Base-by-base conservation (phyloP, 2,329 filamentous ascomycete species). In the Arthrobotrys sinensis region DNA sequence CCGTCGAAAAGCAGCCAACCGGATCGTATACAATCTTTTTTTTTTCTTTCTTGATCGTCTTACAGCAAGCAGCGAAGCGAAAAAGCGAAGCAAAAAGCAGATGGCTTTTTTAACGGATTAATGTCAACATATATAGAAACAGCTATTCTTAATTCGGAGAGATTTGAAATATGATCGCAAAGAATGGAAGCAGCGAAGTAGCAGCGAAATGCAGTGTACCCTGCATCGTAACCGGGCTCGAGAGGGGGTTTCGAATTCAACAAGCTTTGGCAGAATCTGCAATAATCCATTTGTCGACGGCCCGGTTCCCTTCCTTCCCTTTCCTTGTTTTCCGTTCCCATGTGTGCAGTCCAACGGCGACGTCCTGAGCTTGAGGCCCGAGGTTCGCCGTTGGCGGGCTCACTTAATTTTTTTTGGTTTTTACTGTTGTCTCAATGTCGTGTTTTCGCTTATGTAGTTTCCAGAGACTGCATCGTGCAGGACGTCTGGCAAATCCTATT, bases 61-160 rank as follows among this genome's bases (percentile, higher is more conserved):
- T 45, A 46, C 71, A 60, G 46, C 34, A 70, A 36, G 63, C 48
- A 65, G 16, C 50, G 50, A 60, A 60, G 34, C 60, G n/a, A 60
- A 45, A 53, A 24, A 70, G 24, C 46, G 28, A 38, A 63, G 57
- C 36, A 62, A 69, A 21, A 70, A 43, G 55, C 69, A 57, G 53
- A 46, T 19, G 43, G 43, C 52, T 66, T 62, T 52, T 38, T 70
- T 70, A 66, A 60, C 38, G 76, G 69, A 63, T 76, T 70, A 65
- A 65, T 68, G 43, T 53, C 66, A 34, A 76, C 48, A 66, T 78
- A 78, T 78, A 72, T 78, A 78, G 75, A 78, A 78, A 36, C 75
- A 57, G 46, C 75, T 78, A 78, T 78, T 46, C 75, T 78, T 52
- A 34, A 78, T 78, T 66, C 75, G 75, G 75, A 64, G 75, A 55